phyloP scores from a whole-genome alignment of 164 flowering plant species.

The Vitis cinerea region DNA sequence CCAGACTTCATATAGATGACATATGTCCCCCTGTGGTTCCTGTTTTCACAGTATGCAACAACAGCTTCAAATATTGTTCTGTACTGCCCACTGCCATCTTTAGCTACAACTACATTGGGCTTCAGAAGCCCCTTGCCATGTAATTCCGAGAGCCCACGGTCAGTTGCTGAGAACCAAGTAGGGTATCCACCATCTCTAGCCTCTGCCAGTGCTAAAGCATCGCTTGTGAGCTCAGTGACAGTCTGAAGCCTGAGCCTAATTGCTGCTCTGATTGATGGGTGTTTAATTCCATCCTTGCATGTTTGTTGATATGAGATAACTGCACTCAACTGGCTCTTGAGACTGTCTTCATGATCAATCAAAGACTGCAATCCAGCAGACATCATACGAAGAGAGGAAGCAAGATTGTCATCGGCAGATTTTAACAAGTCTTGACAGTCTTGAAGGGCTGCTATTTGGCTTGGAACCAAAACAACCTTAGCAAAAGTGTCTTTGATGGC shows the following conservation, averaged over 20 bases:
- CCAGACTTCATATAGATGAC: slow-evolving; percentile 61
- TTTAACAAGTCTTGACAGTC: slow-evolving; percentile 48
- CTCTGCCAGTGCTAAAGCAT: slow-evolving; percentile 34
- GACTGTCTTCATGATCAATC: slow-evolving; percentile 26
- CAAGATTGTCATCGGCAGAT: slow-evolving; percentile 41
- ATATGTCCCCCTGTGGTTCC: slow-evolving; percentile 33
- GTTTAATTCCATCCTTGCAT: slow-evolving; percentile 44
- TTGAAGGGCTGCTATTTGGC: neutral
- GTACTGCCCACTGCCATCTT: slow-evolving; percentile 55
- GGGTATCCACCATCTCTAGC: slow-evolving; percentile 28
- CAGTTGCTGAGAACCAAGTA: slow-evolving; percentile 32
- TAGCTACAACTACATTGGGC: slow-evolving; percentile 56
- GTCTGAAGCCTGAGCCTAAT: slow-evolving; percentile 28
- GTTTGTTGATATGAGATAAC: slow-evolving; percentile 49
- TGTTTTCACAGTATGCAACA: slow-evolving; percentile 35
- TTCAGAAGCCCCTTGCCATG: neutral
- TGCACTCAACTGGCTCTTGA: slow-evolving; percentile 53
- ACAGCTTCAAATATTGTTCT: slow-evolving; percentile 49
- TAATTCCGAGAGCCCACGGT: slow-evolving; percentile 35
- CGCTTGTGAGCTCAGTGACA: slow-evolving; percentile 42
- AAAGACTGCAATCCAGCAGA: slow-evolving; percentile 30
- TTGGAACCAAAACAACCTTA: too few species aligned
- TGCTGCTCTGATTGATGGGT: slow-evolving; percentile 22
- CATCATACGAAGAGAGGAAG: slow-evolving; percentile 30
- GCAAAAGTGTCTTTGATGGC: too few species aligned